phyloP scores from a whole-genome alignment of 768 basidiomycete genomes.

The Russula olivacea region DNA sequence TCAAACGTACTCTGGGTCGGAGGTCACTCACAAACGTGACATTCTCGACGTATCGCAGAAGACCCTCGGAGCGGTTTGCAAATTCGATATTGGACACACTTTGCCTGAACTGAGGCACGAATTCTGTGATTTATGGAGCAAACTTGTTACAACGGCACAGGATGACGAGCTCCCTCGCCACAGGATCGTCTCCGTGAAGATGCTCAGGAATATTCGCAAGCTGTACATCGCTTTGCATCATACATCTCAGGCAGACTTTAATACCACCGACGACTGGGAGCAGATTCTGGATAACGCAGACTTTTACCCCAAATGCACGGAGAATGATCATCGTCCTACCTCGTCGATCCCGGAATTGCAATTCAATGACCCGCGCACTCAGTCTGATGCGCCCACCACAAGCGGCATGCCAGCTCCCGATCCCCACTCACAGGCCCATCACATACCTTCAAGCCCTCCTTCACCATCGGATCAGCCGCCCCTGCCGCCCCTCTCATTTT shows the following conservation, averaged over 20 bases:
- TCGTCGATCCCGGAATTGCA: neutral
- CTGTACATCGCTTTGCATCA: neutral
- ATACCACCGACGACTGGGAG: neutral
- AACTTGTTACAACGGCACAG: neutral
- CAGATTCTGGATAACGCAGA: neutral
- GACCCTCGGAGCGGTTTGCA: neutral
- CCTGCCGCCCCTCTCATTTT: too few species aligned
- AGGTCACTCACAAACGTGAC: neutral
- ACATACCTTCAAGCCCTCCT: too few species aligned
- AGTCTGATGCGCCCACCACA: too few species aligned
- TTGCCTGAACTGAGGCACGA: neutral
- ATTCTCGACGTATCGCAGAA: neutral
- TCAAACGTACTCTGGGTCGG: neutral
- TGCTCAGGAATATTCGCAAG: slow-evolving; percentile 4
- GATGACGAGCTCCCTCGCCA: neutral
- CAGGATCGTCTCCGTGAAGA: neutral
- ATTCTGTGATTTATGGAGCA: slow-evolving; percentile 1
- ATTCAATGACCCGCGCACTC: neutral
- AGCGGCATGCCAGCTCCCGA: too few species aligned
- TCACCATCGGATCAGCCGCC: too few species aligned
- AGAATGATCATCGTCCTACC: neutral
- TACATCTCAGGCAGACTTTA: neutral
- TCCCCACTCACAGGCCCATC: too few species aligned
- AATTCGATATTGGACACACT: neutral
- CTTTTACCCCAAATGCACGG: neutral